Conservation (phyloP, 768 basidiomycete species). For the Phlebiopsis gigantea region DNA sequence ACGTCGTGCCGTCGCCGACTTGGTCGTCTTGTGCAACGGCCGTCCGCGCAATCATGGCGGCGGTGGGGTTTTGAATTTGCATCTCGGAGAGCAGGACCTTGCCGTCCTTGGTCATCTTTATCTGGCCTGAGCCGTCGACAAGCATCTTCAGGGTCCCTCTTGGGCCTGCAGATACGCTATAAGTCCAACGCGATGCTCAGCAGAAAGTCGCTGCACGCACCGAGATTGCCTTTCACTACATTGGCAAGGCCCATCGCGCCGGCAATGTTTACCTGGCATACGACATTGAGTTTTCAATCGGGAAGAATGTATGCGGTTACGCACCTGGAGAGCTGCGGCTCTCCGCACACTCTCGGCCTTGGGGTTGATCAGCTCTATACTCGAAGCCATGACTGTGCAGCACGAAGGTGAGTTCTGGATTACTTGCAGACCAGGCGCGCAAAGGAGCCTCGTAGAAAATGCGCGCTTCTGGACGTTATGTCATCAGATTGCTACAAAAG, state of each 20-base stretch:
- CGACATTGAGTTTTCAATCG: background rate
- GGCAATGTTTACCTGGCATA: conserved; percentile 73
- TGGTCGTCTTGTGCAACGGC: conserved; percentile 99
- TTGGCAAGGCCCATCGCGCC: conserved; percentile 96
- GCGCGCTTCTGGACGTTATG: background rate
- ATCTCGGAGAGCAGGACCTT: conserved; percentile 98
- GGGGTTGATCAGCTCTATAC: conserved; percentile 94
- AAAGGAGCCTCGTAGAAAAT: background rate
- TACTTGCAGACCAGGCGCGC: background rate
- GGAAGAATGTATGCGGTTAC: conserved; percentile 4
- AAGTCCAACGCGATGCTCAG: background rate
- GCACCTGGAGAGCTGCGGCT: conserved; percentile 89
- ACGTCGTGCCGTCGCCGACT: conserved; percentile 98
- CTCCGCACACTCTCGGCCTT: conserved; percentile 92
- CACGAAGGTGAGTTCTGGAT: conserved; percentile 2
- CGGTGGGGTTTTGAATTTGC: conserved; percentile 99
- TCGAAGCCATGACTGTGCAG: conserved; percentile 36
- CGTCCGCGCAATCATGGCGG: conserved; percentile 97
- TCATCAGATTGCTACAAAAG: background rate
- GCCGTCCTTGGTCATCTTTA: conserved; percentile 99
- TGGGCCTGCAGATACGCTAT: conserved; percentile 54
- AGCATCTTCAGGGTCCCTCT: conserved; percentile 99
- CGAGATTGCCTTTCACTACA: conserved; percentile 96
- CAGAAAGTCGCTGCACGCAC: conserved; percentile 37
- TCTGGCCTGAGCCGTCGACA: conserved; percentile 95